Percentiles rank a stretch among this genome's conserved stretches.
These are phyloP conservation scores for Diophrys sp. DNA, from an alignment of 73 alveolate species.

Conservation along the genomic window DNA sequence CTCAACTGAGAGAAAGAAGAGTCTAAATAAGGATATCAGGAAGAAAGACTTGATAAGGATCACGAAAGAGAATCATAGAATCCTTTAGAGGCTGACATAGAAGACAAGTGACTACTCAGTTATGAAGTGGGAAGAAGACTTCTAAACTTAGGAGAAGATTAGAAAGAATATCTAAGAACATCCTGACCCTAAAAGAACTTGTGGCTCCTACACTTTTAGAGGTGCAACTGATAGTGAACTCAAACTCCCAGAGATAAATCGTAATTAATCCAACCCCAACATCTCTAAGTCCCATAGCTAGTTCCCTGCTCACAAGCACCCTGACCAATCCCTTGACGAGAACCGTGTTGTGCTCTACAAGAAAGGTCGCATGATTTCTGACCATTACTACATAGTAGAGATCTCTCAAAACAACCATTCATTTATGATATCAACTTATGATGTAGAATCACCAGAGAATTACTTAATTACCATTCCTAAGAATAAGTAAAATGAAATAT, in stretches of 20 bases:
- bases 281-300: no score
- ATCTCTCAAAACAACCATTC: constrained; percentile 2
- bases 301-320: no score
- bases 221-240: neutral
- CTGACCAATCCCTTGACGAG: neutral
- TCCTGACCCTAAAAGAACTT: neutral
- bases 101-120: constrained; percentile 49
- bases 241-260: neutral
- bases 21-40: constrained; percentile 57
- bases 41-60: constrained; percentile 50
- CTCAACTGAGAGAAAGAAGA: neutral
- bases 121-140: constrained; percentile 56
- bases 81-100: constrained; percentile 48
- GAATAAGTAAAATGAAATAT: neutral
- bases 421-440: constrained; percentile 7
- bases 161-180: neutral
- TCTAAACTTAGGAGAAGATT: neutral
- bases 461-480: neutral
- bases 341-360: neutral
- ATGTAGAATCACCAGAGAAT: neutral
- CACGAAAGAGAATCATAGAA: constrained; percentile 56
- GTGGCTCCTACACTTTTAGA: neutral
- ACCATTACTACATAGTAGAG: constrained; percentile 10
- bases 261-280: no score
- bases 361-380: constrained; percentile 10